A percentile compares a stretch with the other conserved stretches of the same genome.
Evolutionary conservation across 2,329 filamentous ascomycete species (phyloP).

Genomic region (Nothophoma quercina): DNA sequence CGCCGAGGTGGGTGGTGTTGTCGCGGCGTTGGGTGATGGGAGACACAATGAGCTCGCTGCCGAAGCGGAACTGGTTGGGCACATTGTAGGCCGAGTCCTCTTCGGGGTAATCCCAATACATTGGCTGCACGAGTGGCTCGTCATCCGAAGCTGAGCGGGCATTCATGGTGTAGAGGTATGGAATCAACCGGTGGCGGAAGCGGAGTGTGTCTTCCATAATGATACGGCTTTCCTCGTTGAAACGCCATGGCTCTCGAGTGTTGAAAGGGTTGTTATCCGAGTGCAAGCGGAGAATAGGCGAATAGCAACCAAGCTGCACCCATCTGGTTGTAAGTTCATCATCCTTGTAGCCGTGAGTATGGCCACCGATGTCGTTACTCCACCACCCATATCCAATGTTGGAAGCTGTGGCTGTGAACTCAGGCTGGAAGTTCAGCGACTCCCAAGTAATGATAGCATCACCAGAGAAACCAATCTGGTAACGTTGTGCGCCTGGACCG

Average conservation of each 20-base stretch:
- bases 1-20: constrained; percentile 55
- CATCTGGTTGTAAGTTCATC: constrained; percentile 67
- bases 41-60: constrained; percentile 62
- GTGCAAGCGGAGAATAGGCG: constrained; percentile 68
- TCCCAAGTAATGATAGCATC: constrained; percentile 68
- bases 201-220: constrained; percentile 61
- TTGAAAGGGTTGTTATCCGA: constrained; percentile 66
- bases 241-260: constrained; percentile 69
- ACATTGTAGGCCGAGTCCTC: constrained; percentile 62
- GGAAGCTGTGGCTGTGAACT: constrained; percentile 71
- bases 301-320: constrained; percentile 69
- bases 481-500: constrained; percentile 69
- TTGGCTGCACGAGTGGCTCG: constrained; percentile 65
- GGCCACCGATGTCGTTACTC: constrained; percentile 73
- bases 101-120: constrained; percentile 68
- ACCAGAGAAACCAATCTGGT: constrained; percentile 71
- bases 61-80: constrained; percentile 68
- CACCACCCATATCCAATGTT: constrained; percentile 75
- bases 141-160: constrained; percentile 53
- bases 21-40: constrained; percentile 64
- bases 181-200: constrained; percentile 66
- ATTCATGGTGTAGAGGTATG: constrained; percentile 68
- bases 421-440: constrained; percentile 68
- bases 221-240: constrained; percentile 54
- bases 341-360: constrained; percentile 63